Base-by-base conservation (phyloP, 768 basidiomycete genomes). In the Pisolithus albus region DNA sequence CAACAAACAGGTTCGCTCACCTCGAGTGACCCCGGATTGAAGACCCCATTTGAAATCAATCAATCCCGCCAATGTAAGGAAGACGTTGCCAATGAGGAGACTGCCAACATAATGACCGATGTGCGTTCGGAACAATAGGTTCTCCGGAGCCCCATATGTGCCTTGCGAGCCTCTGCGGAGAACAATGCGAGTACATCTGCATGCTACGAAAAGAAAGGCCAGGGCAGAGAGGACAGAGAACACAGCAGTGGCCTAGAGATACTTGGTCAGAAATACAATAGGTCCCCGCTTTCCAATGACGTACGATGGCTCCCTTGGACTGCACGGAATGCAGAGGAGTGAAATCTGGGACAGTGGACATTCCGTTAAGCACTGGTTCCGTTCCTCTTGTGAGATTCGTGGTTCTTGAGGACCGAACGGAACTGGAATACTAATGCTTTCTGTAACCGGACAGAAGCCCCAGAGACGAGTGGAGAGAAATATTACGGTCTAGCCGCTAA, bases 81-180 rank as follows among this genome's bases (percentile, higher is more conserved):
- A 67, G 49, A 79, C 67, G 62, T 86, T 82, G 53, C 77, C 76
- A 24, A 82, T 56, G 53, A 87, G 70, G 51, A 89, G 71, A 59
- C 80, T 85, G 37, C 71, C 74, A n/a, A 78, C 76, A 62, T 86
- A 87, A 46, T 78, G 75, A 1, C 87, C 87, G 13, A 87, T 75
- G 55, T 85, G 84, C 7, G 84, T 85, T 51, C 77, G 75, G 65
- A 88, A 86, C 65, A 88, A 86, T 53, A 80, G 68, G 39, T 75
- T 78, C 63, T 81, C 80, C 30, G 64, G 62, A 4, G 58, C 51
- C 44, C 68, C 67, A 28, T 54, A 49, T 16, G 73, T 61, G 52
- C 64, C 60, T 26, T 59, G 46, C 16, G 62, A 55, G 34, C 50
- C 59, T 30, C 56, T 61, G 52, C 72, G 57, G 53, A 65, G 57